Conservation (phyloP, 805 yeast species). For the baker's yeast (Saccharomyces cerevisiae) region DNA sequence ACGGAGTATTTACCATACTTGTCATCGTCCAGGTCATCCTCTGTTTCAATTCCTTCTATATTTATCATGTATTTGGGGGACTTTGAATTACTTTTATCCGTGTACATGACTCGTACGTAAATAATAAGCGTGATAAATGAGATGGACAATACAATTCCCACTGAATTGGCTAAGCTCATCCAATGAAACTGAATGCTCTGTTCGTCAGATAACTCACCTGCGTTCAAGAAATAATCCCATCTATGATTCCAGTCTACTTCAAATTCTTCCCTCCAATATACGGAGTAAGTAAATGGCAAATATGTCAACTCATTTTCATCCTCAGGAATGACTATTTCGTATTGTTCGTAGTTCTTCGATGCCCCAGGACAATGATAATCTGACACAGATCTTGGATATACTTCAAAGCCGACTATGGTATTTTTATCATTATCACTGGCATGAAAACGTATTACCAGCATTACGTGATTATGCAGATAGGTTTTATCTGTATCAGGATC, state of each 20-base stretch:
- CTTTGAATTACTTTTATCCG: constrained; percentile 2
- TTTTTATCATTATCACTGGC: constrained; percentile 37
- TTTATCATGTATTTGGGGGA: neutral
- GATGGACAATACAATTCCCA: constrained; percentile 53
- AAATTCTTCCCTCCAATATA: constrained; percentile 79
- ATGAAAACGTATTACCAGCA: constrained; percentile 71
- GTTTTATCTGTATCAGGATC: constrained; percentile 42
- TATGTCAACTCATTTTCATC: constrained; percentile 30
- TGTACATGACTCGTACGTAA: constrained; percentile 33
- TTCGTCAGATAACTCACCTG: constrained; percentile 34
- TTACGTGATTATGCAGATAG: constrained; percentile 70
- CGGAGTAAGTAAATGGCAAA: constrained; percentile 76
- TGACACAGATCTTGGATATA: constrained; percentile 73
- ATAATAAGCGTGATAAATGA: constrained; percentile 58
- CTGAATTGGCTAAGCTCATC: constrained; percentile 66
- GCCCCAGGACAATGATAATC: constrained; percentile 69
- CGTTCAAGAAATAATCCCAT: constrained; percentile 64
- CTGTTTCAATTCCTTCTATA: constrained; percentile 9
- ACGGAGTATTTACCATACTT: constrained; percentile 21
- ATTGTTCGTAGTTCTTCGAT: constrained; percentile 48
- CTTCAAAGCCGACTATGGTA: constrained; percentile 82
- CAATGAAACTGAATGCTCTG: constrained; percentile 56
- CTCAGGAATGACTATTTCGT: constrained; percentile 40
- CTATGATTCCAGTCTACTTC: constrained; percentile 57
- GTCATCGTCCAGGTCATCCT: constrained; percentile 18